phyloP scores from a whole-genome alignment of 116 monocot species.

The Thalassia testudinum region DNA sequence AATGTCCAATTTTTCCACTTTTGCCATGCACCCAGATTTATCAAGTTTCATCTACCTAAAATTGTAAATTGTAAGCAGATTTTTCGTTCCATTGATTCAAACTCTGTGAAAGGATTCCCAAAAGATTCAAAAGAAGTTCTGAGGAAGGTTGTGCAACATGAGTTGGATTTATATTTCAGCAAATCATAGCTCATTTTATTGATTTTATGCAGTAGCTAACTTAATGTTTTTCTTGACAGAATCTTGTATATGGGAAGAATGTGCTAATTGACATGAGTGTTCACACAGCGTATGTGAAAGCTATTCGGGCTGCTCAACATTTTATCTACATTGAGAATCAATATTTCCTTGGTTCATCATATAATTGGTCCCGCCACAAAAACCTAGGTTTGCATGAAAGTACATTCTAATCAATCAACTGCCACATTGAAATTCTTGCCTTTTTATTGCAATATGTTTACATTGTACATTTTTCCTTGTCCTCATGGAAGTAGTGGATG shows the following conservation, averaged over 20 bases:
- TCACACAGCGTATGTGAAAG: conserved; percentile 91
- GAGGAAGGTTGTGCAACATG: conserved; percentile 24
- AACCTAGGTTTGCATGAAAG: conserved; percentile 36
- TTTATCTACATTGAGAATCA: conserved; percentile 95
- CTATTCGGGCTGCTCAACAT: conserved; percentile 85
- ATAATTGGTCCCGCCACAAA: conserved; percentile 77
- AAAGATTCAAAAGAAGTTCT: conserved; percentile 65
- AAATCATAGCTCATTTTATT: neutral
- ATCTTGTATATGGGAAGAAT: conserved; percentile 85
- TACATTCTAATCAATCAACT: too few relatives aligned
- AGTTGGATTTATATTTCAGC: neutral
- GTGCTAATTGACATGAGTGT: conserved; percentile 94
- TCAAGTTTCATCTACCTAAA: too few relatives aligned
- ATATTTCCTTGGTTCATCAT: conserved; percentile 90
- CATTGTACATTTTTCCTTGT: too few relatives aligned
- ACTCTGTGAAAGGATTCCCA: conserved; percentile 91
- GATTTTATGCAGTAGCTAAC: too few relatives aligned
- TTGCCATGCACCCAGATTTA: too few relatives aligned
- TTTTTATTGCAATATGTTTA: too few relatives aligned
- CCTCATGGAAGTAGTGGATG: too few relatives aligned
- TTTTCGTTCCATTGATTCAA: conserved; percentile 93
- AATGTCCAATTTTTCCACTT: neutral
- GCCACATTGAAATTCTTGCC: too few relatives aligned
- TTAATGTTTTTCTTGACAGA: conserved; percentile 27
- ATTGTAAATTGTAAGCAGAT: conserved; percentile 22